Conservation (phyloP, 192 early-diverging fungal species). For the Gaertneriomyces sp. region DNA sequence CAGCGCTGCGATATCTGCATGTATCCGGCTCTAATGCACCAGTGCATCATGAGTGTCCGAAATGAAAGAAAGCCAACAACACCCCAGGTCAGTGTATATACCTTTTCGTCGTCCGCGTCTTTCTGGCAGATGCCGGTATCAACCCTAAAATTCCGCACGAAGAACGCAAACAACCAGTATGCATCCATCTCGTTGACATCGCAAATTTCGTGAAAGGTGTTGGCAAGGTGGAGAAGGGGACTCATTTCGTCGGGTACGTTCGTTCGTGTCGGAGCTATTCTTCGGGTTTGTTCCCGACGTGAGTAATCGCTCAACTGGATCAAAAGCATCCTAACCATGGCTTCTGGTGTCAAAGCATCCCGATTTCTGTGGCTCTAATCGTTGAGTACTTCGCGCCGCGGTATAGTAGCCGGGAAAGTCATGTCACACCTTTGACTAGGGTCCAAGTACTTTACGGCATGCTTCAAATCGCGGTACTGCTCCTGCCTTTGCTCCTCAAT, state of each 20-base stretch:
- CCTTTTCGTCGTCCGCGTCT: background rate
- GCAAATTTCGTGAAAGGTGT: slow-evolving; percentile 41
- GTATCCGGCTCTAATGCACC: slow-evolving; percentile 17
- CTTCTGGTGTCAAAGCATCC: background rate
- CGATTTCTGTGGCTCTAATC: too few species aligned
- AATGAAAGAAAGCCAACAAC: background rate
- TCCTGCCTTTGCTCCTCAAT: slow-evolving; percentile 25
- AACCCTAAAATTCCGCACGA: slow-evolving; percentile 19
- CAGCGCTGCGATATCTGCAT: slow-evolving; percentile 23
- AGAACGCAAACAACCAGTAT: slow-evolving; percentile 40
- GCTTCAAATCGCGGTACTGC: slow-evolving; percentile 28
- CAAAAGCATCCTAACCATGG: slow-evolving; percentile 15
- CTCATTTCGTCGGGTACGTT: too few species aligned
- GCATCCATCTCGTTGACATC: slow-evolving; percentile 42
- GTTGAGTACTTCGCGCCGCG: too few species aligned
- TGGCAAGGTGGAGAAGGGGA: slow-evolving; percentile 19
- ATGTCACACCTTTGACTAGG: background rate
- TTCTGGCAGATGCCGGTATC: background rate
- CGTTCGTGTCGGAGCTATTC: background rate
- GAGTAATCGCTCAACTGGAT: background rate
- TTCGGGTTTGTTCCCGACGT: too few species aligned
- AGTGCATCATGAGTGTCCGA: background rate
- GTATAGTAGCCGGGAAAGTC: background rate
- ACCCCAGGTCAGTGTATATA: background rate
- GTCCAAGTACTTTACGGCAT: slow-evolving; percentile 8